phyloP scores from a whole-genome alignment of 139 green algal genomes.

The Microglena sp. region DNA sequence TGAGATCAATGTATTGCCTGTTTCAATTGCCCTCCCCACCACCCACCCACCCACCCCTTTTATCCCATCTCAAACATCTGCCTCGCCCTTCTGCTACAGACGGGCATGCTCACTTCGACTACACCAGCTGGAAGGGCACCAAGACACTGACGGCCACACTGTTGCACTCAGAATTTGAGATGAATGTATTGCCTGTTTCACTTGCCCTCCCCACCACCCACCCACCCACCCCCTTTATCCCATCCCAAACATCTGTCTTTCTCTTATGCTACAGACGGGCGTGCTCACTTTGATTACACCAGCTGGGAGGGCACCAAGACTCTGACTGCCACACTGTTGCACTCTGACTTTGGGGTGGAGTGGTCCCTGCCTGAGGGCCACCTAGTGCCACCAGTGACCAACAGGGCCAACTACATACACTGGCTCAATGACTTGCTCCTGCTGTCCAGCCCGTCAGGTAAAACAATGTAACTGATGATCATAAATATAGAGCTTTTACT shows the following conservation, averaged over 20 bases:
- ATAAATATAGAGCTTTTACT: too few relatives aligned
- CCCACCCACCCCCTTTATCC: too few relatives aligned
- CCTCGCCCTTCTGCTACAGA: too few relatives aligned
- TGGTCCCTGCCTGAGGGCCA: constrained; percentile 72
- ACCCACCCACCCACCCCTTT: too few relatives aligned
- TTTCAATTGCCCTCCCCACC: too few relatives aligned
- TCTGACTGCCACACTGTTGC: constrained; percentile 65
- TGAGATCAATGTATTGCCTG: too few relatives aligned
- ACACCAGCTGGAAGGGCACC: constrained; percentile 55
- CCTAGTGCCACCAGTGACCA: constrained; percentile 74
- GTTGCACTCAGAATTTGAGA: too few relatives aligned
- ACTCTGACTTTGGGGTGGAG: constrained; percentile 48
- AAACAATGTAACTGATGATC: too few relatives aligned
- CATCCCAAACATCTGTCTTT: neutral
- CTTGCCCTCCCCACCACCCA: too few relatives aligned
- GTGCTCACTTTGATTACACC: constrained; percentile 48
- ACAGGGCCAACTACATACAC: constrained; percentile 84
- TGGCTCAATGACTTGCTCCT: constrained; percentile 83
- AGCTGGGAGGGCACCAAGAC: constrained; percentile 58
- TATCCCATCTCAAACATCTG: too few relatives aligned
- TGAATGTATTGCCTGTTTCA: too few relatives aligned
- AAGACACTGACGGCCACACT: constrained; percentile 64
- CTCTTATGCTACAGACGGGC: constrained; percentile 17
- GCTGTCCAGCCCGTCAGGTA: constrained; percentile 43
- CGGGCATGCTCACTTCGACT: constrained; percentile 44